A percentile compares a stretch with the other conserved stretches of the same genome.
Conservation (phyloP, 2,329 filamentous ascomycete species). For the Raffaelea arxii region DNA sequence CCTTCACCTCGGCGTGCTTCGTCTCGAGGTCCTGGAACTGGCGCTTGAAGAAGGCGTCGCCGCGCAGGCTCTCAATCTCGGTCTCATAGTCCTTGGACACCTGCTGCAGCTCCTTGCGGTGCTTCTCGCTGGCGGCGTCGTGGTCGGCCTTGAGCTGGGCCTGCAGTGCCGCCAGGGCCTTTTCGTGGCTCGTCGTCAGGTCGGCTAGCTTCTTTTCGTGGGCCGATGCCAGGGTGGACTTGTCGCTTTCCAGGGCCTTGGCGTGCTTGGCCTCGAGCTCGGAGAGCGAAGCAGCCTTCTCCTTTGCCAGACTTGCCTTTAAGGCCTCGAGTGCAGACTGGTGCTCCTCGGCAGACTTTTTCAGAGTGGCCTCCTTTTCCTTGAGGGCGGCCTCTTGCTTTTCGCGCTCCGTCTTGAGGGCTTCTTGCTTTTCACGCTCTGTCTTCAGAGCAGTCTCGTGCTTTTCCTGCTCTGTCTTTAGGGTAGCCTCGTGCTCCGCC, state of each 20-base stretch:
- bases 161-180: conserved; percentile 37
- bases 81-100: conserved; percentile 52
- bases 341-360: conserved; percentile 36
- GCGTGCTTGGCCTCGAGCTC: conserved; percentile 44
- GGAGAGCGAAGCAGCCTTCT: conserved; percentile 39
- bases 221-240: conserved; percentile 30
- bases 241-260: conserved; percentile 37
- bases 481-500: conserved; percentile 28
- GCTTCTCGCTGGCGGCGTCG: conserved; percentile 31
- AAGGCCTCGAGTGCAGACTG: conserved; percentile 38
- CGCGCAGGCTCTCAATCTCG: conserved; percentile 55
- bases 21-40: conserved; percentile 52
- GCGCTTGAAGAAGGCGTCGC: conserved; percentile 54
- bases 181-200: conserved; percentile 40
- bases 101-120: conserved; percentile 48
- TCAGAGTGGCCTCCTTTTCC: conserved; percentile 26
- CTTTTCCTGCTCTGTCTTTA: conserved; percentile 28
- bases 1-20: conserved; percentile 40
- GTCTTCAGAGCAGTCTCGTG: too few relatives aligned
- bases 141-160: conserved; percentile 42
- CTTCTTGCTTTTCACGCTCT: too few relatives aligned
- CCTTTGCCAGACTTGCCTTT: conserved; percentile 35
- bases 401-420: conserved; percentile 36
- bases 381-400: conserved; percentile 29
- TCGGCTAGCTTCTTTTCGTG: conserved; percentile 41